Percentiles rank a stretch among this genome's conserved stretches.
These are phyloP conservation scores for barley (Hordeum vulgare) DNA, from an alignment of 176 grass and related monocot genomes.

Conservation along the genomic window DNA sequence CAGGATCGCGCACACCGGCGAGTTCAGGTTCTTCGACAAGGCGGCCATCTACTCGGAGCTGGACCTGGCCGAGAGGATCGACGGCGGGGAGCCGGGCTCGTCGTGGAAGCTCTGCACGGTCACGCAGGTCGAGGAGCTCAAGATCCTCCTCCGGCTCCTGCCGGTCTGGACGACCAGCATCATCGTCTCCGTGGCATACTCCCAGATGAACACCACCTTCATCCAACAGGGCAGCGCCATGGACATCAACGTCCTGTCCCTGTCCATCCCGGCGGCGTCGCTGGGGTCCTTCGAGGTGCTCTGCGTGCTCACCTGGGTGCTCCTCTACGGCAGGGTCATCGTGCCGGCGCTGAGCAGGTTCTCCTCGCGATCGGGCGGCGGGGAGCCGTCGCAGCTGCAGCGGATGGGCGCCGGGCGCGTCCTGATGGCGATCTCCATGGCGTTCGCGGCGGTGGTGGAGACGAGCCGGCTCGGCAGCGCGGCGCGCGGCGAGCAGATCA, in stretches of 20 bases:
- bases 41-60: constrained; percentile 36
- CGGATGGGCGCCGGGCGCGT: constrained; percentile 50
- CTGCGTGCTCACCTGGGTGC: constrained; percentile 45
- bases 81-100: background rate
- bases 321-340: constrained; percentile 47
- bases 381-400: constrained; percentile 56
- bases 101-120: constrained; percentile 58
- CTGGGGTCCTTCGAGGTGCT: constrained; percentile 49
- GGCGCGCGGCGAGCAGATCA: constrained; percentile 12
- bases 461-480: constrained; percentile 28
- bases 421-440: constrained; percentile 47
- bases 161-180: constrained; percentile 46
- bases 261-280: constrained; percentile 48
- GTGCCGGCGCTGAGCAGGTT: constrained; percentile 15
- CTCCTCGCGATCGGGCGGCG: background rate
- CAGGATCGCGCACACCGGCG: constrained; percentile 41
- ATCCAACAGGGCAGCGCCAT: constrained; percentile 65
- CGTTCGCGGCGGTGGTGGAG: constrained; percentile 39
- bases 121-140: constrained; percentile 85
- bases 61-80: constrained; percentile 3
- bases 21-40: constrained; percentile 47
- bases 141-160: constrained; percentile 28
- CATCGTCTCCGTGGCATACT: constrained; percentile 39
- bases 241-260: constrained; percentile 37
- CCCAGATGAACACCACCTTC: constrained; percentile 75